Base-by-base conservation (phyloP, 1,139 yeast genomes). In the Lodderomyces jiufengensis region DNA sequence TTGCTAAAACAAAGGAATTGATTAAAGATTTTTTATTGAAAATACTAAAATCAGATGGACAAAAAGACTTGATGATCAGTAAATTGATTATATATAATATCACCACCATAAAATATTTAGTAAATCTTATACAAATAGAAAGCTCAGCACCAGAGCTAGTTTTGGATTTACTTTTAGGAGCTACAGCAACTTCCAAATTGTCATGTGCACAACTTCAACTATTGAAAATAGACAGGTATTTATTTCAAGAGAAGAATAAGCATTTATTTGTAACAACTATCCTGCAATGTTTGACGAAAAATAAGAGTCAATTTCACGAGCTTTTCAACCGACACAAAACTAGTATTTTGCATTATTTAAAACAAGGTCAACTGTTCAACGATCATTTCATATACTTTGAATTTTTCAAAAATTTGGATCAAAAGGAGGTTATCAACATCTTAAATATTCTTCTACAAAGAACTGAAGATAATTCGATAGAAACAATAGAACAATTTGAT, bases 61-160 rank as follows among this genome's bases (percentile, higher is more conserved):
- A 47, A 12, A 16, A 44, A 2, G 30, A 32, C 6, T n/a, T 28
- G 3, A 46, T 53, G 34, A 34, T 55, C 23, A 50, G 48, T 33
- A 55, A 49, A 32, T 41, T 59, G 15, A 31, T 50, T 11, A 27
- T 49, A 10, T 55, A 39, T 38, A 61, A 56, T 31, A 36, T 55
- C 2, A 25, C 52, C 3, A 41, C 37, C 20, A 38, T 55, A 8
- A 18, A 18, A 7, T 5, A 7, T 18, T 18, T 5, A 5, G 6
- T 18, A 18, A 18, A 18, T 18, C 7, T 18, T 5, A 18, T 18
- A 18, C 20, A 18, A 7, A 5, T 5, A 18, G 7, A 7, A 5
- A 18, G 6, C 6, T 18, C 20, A 7, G 5, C 20, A 5, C 5
- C 20, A 18, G 18, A 30, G 7, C 27, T 51, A 5, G 37, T 51